phyloP scores from a whole-genome alignment of 1,139 yeast genomes.

The Tardiomyces blankii region DNA sequence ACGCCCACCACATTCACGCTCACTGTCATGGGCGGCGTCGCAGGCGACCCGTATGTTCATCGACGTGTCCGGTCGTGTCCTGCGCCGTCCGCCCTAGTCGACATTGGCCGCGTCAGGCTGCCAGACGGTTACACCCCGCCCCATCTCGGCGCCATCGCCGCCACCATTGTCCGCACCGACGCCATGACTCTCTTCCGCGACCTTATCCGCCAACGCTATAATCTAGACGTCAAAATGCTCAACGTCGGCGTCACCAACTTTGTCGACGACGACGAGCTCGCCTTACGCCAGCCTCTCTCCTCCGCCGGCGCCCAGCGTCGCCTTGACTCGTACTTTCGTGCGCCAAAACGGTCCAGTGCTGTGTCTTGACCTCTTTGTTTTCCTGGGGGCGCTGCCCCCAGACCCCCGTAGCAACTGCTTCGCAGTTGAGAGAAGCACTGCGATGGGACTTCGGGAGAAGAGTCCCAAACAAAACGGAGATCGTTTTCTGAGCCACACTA shows the following conservation, averaged over 20 bases:
- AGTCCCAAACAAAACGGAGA: no score
- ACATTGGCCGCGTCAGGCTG: background rate
- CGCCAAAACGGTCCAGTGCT: no score
- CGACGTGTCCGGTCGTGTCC: background rate
- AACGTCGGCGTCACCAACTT: background rate
- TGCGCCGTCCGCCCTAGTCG: background rate
- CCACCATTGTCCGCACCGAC: background rate
- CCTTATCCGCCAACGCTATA: background rate
- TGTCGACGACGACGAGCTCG: background rate
- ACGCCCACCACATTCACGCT: background rate
- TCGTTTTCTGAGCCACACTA: no score
- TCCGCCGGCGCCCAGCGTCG: background rate
- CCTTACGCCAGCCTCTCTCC: background rate
- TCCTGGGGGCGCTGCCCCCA: no score
- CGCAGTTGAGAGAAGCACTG: no score
- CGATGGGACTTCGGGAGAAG: no score
- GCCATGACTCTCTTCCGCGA: background rate
- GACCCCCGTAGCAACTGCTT: no score
- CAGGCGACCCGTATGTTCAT: background rate
- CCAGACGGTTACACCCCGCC: background rate
- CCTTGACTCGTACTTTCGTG: background rate
- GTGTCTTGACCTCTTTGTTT: no score
- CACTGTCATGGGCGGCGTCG: background rate
- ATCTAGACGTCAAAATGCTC: background rate
- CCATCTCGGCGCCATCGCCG: background rate